Base-by-base conservation (phyloP, 1,284 basidiomycete species). In the Earliella scabrosa region DNA sequence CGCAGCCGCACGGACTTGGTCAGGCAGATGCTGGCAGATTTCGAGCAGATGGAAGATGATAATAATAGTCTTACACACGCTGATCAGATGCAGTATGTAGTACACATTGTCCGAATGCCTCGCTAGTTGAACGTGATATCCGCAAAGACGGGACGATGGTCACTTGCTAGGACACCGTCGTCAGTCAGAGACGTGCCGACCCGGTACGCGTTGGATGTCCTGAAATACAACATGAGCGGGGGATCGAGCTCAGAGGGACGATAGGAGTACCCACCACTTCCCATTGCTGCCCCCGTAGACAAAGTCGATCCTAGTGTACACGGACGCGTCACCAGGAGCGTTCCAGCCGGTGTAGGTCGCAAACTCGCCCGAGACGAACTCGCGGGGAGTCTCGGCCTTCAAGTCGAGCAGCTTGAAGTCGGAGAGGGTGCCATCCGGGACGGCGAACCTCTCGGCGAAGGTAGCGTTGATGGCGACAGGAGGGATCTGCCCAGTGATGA, bases 311-410 rank as follows among this genome's bases (percentile, higher is more conserved):
- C 80, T 73, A 20, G 64, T 65, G 72, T 75, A 81, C 4, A 64
- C 55, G 1, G 69, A 69, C 5, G 74, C 69, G 57, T 79, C 73
- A 6, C 73, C 69, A 2, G 77, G 76, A 11, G 64, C 63, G 13
- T 68, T 71, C 64, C 83, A 85, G 0, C 79, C 82, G 0, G 82
- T 84, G 65, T 78, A 85, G 4, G 83, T 85, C 16, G 81, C 81
- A 66, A 75, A 82, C 58, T 81, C 76, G 1, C 76, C 73, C 0
- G 78, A 80, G 1, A 83, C 75, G 35, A 59, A 65, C 23, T 71
- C 65, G n/a, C 77, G 73, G 6, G 79, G 78, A 1, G 76, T 74
- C 52, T 74, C 65, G 3, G 63, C 75, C 38, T 80, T 75, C 35
- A 82, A 58, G 67, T 85, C 83, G 6, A 75, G 60, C 72, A 81